Evolutionary conservation across 768 basidiomycete genomes (phyloP).

Genomic region (Boletus tylopilopsis): DNA sequence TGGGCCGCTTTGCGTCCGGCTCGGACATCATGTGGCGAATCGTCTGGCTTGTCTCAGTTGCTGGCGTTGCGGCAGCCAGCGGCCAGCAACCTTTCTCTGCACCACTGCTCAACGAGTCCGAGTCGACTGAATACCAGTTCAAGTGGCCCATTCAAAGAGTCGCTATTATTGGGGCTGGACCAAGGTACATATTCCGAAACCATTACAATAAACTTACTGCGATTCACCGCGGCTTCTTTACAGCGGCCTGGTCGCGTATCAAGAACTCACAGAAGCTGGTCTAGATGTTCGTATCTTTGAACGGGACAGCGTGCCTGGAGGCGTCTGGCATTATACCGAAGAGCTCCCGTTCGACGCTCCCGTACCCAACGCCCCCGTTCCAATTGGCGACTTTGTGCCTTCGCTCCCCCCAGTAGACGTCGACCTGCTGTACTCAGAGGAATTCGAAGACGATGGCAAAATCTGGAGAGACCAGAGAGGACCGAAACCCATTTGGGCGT

Average conservation of each 20-base stretch:
- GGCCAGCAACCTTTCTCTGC: no score
- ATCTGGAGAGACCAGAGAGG: slow-evolving; percentile 3
- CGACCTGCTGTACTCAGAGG: slow-evolving; percentile 9
- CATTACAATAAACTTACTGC: neutral
- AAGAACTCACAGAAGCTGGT: slow-evolving; percentile 11
- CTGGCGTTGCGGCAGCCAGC: no score
- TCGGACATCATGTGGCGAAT: no score
- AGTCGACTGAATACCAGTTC: no score
- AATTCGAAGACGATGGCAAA: slow-evolving; percentile 5
- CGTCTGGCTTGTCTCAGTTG: no score
- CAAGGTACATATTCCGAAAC: slow-evolving; percentile 2
- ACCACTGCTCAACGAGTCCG: no score
- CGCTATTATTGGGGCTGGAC: slow-evolving; percentile 14
- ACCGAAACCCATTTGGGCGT: slow-evolving; percentile 16
- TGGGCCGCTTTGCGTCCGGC: no score
- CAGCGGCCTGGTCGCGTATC: slow-evolving; percentile 13
- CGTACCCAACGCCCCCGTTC: slow-evolving; percentile 3
- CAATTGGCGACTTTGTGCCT: slow-evolving; percentile 10
- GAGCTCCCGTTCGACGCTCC: slow-evolving; percentile 11
- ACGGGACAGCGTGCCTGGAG: slow-evolving; percentile 8
- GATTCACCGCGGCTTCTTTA: neutral
- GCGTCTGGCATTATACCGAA: slow-evolving; percentile 17
- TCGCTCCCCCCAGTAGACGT: slow-evolving; percentile 4
- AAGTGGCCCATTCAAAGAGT: slow-evolving; percentile 12
- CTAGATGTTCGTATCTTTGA: slow-evolving; percentile 17